Percentiles rank a stretch among this genome's conserved stretches.
Evolutionary conservation across 805 yeast genomes (phyloP).

Genomic region (Yarrowia sp.): DNA sequence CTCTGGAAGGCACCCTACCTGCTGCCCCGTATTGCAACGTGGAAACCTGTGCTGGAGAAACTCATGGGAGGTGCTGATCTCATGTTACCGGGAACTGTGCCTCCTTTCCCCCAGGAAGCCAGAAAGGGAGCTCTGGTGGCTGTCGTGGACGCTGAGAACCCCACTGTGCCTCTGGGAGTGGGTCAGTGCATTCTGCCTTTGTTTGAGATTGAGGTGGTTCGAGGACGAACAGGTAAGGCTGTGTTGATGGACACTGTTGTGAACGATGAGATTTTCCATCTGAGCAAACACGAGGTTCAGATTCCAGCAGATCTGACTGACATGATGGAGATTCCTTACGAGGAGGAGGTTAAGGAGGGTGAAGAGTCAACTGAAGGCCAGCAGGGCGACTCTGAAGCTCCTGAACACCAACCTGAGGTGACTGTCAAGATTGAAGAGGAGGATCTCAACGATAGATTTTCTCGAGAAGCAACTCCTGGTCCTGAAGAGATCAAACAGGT

Average conservation of each 20-base stretch:
- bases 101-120: constrained; percentile 61
- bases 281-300: constrained; percentile 58
- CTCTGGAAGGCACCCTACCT: constrained; percentile 73
- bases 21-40: constrained; percentile 73
- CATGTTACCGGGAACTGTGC: constrained; percentile 56
- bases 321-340: constrained; percentile 39
- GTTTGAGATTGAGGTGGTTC: constrained; percentile 51
- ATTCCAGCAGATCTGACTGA: constrained; percentile 54
- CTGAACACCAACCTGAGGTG: not conserved
- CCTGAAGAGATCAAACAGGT: constrained; percentile 5
- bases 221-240: constrained; percentile 79
- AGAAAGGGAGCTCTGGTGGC: constrained; percentile 70
- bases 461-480: constrained; percentile 14
- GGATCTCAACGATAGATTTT: constrained; percentile 9
- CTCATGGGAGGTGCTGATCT: constrained; percentile 76
- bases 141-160: constrained; percentile 66
- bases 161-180: constrained; percentile 72
- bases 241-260: constrained; percentile 71
- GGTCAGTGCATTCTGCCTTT: constrained; percentile 59
- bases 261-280: constrained; percentile 67
- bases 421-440: constrained; percentile 8
- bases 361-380: too few relatives aligned
- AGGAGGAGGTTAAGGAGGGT: not conserved
- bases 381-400: not conserved
- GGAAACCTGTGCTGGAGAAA: constrained; percentile 72